These are phyloP conservation scores for Coemansia sp. DNA, from an alignment of 192 early-diverging fungal species.

Conservation along the genomic window DNA sequence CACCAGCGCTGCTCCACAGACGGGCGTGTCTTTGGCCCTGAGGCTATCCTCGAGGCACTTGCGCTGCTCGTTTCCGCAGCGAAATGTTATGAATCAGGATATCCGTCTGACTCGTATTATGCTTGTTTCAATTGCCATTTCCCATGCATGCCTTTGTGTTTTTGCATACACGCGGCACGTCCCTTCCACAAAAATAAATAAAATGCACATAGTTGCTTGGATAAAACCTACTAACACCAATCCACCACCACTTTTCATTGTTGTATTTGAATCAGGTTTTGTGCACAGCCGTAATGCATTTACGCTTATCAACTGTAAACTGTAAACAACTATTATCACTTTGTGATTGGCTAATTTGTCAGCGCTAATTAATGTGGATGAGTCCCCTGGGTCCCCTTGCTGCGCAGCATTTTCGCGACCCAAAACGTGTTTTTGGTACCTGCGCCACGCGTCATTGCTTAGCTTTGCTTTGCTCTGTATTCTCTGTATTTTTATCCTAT, in stretches of 20 bases:
- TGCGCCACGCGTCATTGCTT: conserved; percentile 6
- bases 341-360: background rate
- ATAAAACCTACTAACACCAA: background rate
- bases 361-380: background rate
- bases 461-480: background rate
- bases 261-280: background rate
- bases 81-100: conserved; percentile 11
- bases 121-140: conserved; percentile 1
- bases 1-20: background rate
- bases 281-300: background rate
- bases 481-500: background rate
- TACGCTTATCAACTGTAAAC: background rate
- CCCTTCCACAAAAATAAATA: conserved; percentile 4
- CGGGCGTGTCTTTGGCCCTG: background rate
- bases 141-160: background rate
- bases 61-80: background rate
- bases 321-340: background rate
- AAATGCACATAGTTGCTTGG: conserved; percentile 2
- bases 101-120: background rate
- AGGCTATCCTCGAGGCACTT: background rate
- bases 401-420: conserved; percentile 12
- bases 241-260: background rate
- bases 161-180: background rate
- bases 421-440: background rate
- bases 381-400: background rate